These are phyloP conservation scores for Keithomyces neogunnii DNA, from an alignment of 2,329 filamentous ascomycete genomes.

Conservation along the genomic window DNA sequence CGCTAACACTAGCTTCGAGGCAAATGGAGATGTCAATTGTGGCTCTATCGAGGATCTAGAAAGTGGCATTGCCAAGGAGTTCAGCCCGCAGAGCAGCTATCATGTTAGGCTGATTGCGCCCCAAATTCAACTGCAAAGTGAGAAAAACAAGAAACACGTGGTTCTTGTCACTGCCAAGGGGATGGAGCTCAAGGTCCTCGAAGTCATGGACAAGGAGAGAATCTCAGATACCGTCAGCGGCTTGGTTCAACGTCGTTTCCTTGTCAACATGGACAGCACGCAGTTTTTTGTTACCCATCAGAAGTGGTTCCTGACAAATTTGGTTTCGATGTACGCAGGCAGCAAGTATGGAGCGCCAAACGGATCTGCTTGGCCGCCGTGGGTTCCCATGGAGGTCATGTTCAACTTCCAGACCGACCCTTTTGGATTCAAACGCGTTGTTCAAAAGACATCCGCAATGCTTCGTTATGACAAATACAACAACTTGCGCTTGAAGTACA, in stretches of 20 bases:
- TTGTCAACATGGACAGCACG: constrained; percentile 92
- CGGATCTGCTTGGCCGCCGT: constrained; percentile 90
- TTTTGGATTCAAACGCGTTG: constrained; percentile 95
- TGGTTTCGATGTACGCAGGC: constrained; percentile 88
- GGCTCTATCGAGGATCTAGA: constrained; percentile 53
- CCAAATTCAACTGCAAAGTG: constrained; percentile 95
- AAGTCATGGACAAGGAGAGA: constrained; percentile 94
- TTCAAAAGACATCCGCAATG: constrained; percentile 92
- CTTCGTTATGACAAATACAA: constrained; percentile 98
- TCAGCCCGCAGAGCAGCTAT: constrained; percentile 86
- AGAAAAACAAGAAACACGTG: constrained; percentile 96
- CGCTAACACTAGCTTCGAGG: constrained; percentile 37
- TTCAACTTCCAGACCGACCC: constrained; percentile 91
- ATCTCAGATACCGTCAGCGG: constrained; percentile 90
- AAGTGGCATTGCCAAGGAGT: constrained; percentile 77
- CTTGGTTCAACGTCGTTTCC: constrained; percentile 87
- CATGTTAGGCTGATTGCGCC: constrained; percentile 92
- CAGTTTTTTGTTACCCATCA: constrained; percentile 97
- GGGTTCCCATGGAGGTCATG: constrained; percentile 98
- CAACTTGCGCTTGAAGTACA: constrained; percentile 90
- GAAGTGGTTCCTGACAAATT: constrained; percentile 76
- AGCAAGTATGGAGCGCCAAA: constrained; percentile 82
- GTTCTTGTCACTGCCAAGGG: constrained; percentile 93
- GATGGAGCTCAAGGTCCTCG: constrained; percentile 95
- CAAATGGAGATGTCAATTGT: constrained; percentile 23